phyloP scores from a whole-genome alignment of 176 grass and related monocot genomes.

The Typha latifolia region DNA sequence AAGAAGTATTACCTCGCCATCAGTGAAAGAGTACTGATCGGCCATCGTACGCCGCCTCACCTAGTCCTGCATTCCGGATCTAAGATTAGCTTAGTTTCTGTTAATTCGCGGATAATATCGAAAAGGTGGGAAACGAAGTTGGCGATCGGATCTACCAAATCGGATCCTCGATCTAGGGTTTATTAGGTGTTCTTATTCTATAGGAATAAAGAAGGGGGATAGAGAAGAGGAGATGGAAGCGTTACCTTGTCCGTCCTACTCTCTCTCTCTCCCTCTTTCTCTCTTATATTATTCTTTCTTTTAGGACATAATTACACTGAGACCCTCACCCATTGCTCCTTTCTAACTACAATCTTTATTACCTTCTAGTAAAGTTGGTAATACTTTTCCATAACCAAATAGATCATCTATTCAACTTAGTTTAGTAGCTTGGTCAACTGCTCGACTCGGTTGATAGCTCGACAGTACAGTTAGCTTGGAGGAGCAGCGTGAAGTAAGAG shows the following conservation, averaged over 20 bases:
- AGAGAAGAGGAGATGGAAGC: not conserved
- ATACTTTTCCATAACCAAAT: no score
- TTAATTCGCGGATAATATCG: not conserved
- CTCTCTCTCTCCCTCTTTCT: not conserved
- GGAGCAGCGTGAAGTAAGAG: no score
- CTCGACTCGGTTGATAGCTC: no score
- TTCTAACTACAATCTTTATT: not conserved
- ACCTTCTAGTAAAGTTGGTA: no score
- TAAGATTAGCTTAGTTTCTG: not conserved
- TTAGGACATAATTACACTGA: no score
- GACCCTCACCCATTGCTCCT: not conserved
- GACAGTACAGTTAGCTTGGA: no score
- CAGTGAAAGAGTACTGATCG: constrained; percentile 1
- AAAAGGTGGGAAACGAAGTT: no score
- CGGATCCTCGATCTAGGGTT: not conserved
- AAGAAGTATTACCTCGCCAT: not conserved
- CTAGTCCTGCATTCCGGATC: not conserved
- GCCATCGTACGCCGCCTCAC: not conserved
- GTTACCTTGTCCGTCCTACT: not conserved
- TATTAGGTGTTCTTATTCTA: not conserved
- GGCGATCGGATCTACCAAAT: not conserved
- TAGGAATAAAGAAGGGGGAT: not conserved
- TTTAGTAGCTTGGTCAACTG: no score
- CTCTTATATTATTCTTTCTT: no score
- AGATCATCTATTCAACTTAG: no score